These are phyloP conservation scores for Phytopythium mirpurense DNA, from an alignment of 352 stramenopile genomes.

Conservation along the genomic window DNA sequence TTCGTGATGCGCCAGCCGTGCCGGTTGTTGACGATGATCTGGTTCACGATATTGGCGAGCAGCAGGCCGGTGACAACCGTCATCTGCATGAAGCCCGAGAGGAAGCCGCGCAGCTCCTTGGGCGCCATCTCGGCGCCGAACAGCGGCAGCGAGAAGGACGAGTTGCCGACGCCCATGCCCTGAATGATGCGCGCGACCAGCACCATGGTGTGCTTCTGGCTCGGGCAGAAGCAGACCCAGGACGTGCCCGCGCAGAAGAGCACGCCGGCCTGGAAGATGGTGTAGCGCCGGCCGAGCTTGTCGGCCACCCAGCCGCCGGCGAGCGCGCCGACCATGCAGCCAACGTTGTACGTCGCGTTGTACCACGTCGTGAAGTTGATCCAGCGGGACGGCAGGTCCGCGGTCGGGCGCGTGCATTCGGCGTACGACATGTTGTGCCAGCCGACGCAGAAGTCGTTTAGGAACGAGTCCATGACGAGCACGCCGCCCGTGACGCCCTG, in stretches of 20 bases:
- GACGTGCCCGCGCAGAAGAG: constrained; percentile 26
- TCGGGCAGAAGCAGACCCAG: constrained; percentile 17
- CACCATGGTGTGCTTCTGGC: constrained; percentile 10
- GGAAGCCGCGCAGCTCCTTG: constrained; percentile 26
- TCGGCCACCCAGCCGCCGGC: constrained; percentile 23
- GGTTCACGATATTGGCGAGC: constrained; percentile 21
- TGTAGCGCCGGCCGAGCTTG: constrained; percentile 21
- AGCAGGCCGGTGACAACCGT: constrained; percentile 20
- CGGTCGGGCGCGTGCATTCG: constrained; percentile 12
- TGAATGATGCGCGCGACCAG: constrained; percentile 19
- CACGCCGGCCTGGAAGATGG: constrained; percentile 27
- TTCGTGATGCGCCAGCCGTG: constrained; percentile 28
- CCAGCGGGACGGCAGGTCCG: constrained; percentile 20
- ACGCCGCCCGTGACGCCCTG: constrained; percentile 32
- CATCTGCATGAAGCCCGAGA: constrained; percentile 33
- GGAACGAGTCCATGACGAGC: constrained; percentile 32
- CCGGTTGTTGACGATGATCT: constrained; percentile 13
- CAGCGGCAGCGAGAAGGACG: constrained; percentile 30
- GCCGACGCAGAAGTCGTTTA: constrained; percentile 26
- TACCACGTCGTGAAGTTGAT: constrained; percentile 24
- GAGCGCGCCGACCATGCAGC: constrained; percentile 28
- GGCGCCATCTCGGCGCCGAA: constrained; percentile 29
- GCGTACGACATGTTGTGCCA: constrained; percentile 20
- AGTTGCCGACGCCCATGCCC: constrained; percentile 25
- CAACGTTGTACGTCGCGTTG: constrained; percentile 31